Percentiles rank a stretch among this genome's conserved stretches.
Conservation (phyloP, 495 filamentous ascomycete genomes). For the Lentithecium fluviatile region DNA sequence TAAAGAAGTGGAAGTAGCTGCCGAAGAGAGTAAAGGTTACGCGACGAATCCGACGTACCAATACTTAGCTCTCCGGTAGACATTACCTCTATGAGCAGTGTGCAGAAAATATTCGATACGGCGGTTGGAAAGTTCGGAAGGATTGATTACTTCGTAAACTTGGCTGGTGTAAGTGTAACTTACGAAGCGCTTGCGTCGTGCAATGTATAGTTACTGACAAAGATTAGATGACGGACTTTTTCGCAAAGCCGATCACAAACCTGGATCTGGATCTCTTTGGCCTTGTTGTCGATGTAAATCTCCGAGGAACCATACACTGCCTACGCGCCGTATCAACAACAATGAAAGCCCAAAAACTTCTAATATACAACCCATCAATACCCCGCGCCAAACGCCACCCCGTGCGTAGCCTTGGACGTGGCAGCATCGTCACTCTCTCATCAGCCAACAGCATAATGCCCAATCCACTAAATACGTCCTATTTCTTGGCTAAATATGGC, state of each 20-base stretch:
- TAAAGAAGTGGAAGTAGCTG: background rate
- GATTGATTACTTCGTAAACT: constrained; percentile 1
- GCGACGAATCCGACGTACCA: no score
- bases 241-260: background rate
- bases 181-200: background rate
- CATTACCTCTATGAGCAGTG: background rate
- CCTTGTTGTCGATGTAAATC: constrained; percentile 1
- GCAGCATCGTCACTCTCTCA: background rate
- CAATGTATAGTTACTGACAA: no score
- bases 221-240: background rate
- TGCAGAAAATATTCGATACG: background rate
- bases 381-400: background rate
- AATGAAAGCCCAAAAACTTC: background rate
- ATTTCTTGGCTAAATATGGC: constrained; percentile 15
- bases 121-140: background rate
- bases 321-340: background rate
- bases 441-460: background rate
- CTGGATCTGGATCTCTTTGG: background rate
- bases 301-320: background rate
- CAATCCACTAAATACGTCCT: background rate
- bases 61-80: constrained; percentile 4
- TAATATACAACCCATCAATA: background rate
- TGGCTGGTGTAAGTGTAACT: constrained; percentile 1
- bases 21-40: constrained; percentile 1
- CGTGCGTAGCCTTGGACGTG: background rate